Percentiles rank a stretch among this genome's conserved stretches.
phyloP scores from a whole-genome alignment of 2,329 filamentous ascomycete genomes.

The Hypomyces perniciosus region DNA sequence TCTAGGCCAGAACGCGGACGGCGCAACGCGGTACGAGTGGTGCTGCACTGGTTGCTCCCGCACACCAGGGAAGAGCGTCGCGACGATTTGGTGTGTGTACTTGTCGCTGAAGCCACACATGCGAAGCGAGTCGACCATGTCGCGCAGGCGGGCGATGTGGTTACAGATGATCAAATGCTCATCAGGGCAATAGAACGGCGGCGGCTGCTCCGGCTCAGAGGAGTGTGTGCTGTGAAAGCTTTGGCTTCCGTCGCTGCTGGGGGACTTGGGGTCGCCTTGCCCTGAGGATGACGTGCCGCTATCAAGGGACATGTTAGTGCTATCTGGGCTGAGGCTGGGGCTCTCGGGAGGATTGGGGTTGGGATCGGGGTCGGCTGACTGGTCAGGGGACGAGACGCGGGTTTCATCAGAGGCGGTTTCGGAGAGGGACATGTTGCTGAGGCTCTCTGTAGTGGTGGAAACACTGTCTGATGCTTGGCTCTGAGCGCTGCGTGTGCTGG shows the following conservation, averaged over 20 bases:
- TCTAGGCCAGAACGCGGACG: conserved; percentile 27
- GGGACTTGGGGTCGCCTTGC: background rate
- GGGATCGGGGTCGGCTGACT: background rate
- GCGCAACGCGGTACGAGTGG: conserved; percentile 24
- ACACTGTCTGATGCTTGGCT: background rate
- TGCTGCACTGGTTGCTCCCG: background rate
- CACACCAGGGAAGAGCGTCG: conserved; percentile 21
- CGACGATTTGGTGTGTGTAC: conserved; percentile 24
- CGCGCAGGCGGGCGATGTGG: conserved; percentile 24
- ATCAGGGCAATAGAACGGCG: conserved; percentile 25
- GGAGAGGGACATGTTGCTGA: background rate
- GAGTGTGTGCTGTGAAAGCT: background rate
- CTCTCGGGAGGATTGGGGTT: background rate
- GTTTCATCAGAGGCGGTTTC: background rate
- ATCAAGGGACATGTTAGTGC: background rate
- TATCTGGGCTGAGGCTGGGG: background rate
- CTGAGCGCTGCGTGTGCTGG: background rate
- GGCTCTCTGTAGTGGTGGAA: background rate
- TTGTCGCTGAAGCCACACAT: conserved; percentile 31
- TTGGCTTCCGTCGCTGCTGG: background rate
- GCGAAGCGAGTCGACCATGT: conserved; percentile 26
- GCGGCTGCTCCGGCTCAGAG: too few species aligned
- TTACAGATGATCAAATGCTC: conserved; percentile 26
- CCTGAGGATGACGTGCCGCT: background rate
- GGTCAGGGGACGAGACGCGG: conserved; percentile 3